Base-by-base conservation (phyloP, 768 basidiomycete genomes). In the Lactarius hengduanensis region DNA sequence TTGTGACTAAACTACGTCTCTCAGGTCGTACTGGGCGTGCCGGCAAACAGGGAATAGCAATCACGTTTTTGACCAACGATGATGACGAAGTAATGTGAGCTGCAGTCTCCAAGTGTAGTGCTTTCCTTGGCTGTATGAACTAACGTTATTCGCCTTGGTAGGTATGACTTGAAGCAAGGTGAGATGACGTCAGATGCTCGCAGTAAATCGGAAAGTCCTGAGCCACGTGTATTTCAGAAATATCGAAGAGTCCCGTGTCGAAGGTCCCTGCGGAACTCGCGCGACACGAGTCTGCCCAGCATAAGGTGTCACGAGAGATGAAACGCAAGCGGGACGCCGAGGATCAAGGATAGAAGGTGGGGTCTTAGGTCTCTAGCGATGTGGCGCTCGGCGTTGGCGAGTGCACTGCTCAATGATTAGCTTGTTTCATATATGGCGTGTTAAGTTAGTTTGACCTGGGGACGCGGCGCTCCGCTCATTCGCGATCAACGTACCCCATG, bases 91-190 rank as follows among this genome's bases (percentile, higher is more conserved):
- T 97, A 75, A 94, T 98, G 95, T 81, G 15, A 28, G 38, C 66
- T n/a, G 70, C 69, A 70, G 58, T 60, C 43, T 68, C 63, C 68
- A 18, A 11, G 28, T 40, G 45, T 32, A 11, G n/a, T 40, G 15
- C 22, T 10, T 38, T 32, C 57, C 15, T 34, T 38, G 45, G 40
- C 47, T 11, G n/a, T 22, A 5, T 38, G 45, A 53, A 63, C 63
- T 71, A 38, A 66, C 61, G 55, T 62, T 66, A 30, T 68, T 64
- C 62, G 32, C 67, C 41, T 59, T 55, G 32, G 56, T 73, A 94
- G 92, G 87, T 95, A 96, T 82, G 96, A 98, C 76, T 85, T 98
- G 72, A 96, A 91, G 81, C 90, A 94, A 83, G 91, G 92, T 89
- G 75, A 70, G 84, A 72, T 41, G 15, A 22, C 63, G 43, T 47